Conservation (phyloP, 2,329 filamentous ascomycete genomes). For the Colletotrichum sp. region DNA sequence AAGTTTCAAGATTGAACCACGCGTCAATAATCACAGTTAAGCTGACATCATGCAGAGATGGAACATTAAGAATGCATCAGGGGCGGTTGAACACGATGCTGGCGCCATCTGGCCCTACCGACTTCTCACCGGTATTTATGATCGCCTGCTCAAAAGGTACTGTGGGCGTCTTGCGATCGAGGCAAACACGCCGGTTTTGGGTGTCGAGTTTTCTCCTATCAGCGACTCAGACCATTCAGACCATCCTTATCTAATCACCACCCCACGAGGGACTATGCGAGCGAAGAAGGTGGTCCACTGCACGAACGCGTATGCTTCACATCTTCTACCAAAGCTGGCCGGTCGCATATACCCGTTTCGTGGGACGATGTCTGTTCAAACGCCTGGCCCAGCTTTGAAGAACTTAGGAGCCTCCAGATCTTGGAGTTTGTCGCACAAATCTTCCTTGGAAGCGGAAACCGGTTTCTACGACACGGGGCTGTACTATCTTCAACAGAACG, state of each 20-base stretch:
- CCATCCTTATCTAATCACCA: slow-evolving; percentile 34
- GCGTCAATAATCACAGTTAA: not conserved
- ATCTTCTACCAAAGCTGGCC: slow-evolving; percentile 43
- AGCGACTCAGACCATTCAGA: not conserved
- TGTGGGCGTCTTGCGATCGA: slow-evolving; percentile 30
- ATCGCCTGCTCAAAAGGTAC: slow-evolving; percentile 31
- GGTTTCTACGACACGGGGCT: not conserved
- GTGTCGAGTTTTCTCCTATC: not conserved
- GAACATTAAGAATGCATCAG: slow-evolving; percentile 24
- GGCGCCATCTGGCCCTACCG: slow-evolving; percentile 45
- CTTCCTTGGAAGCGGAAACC: not conserved
- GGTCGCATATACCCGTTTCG: slow-evolving; percentile 42
- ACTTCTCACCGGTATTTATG: slow-evolving; percentile 39
- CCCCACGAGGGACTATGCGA: slow-evolving; percentile 38
- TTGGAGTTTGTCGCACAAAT: slow-evolving; percentile 19
- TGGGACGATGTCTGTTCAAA: slow-evolving; percentile 48
- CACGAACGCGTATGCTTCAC: slow-evolving; percentile 45
- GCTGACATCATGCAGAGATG: slow-evolving; percentile 18
- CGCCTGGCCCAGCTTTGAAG: slow-evolving; percentile 24
- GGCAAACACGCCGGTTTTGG: slow-evolving; percentile 33
- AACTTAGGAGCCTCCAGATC: slow-evolving; percentile 10
- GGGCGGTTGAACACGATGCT: slow-evolving; percentile 24
- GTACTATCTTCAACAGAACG: slow-evolving; percentile 20
- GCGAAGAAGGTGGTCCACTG: slow-evolving; percentile 42
- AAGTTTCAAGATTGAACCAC: not conserved